phyloP scores from a whole-genome alignment of 176 grass and related monocot species.

The Olyra latifolia region DNA sequence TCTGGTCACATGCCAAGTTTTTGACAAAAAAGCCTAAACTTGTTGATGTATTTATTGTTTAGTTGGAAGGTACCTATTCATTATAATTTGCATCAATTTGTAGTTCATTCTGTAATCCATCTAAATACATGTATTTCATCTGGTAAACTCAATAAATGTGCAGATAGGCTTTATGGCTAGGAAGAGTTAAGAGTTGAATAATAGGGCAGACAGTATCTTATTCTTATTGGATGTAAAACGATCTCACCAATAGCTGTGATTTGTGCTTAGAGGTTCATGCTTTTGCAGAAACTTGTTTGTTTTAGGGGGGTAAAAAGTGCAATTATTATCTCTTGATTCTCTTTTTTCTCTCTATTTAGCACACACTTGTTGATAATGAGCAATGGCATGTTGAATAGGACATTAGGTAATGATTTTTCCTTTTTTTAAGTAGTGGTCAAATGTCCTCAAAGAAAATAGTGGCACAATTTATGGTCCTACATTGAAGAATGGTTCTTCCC shows the following conservation, averaged over 20 bases:
- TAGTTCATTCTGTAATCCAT: not conserved
- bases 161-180: not conserved
- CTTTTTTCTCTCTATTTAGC: not conserved
- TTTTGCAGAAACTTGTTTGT: not conserved
- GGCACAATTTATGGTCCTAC: not conserved
- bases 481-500: not conserved
- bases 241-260: not conserved
- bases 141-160: not conserved
- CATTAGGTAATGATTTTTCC: not conserved
- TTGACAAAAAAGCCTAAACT: not conserved
- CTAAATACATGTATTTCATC: not conserved
- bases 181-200: not conserved
- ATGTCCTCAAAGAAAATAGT: not conserved
- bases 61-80: not conserved
- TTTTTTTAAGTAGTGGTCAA: not conserved
- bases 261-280: not conserved
- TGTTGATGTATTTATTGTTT: not conserved
- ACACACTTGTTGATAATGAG: not conserved
- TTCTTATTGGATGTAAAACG: not conserved
- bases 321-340: not conserved
- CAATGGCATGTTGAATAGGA: not conserved
- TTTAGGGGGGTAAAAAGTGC: not conserved
- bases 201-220: not conserved
- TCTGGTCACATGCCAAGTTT: not conserved
- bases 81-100: not conserved